A percentile compares a stretch with the other conserved stretches of the same genome.
phyloP scores from a whole-genome alignment of 1,139 yeast species.

The Kodamaea alishanica region DNA sequence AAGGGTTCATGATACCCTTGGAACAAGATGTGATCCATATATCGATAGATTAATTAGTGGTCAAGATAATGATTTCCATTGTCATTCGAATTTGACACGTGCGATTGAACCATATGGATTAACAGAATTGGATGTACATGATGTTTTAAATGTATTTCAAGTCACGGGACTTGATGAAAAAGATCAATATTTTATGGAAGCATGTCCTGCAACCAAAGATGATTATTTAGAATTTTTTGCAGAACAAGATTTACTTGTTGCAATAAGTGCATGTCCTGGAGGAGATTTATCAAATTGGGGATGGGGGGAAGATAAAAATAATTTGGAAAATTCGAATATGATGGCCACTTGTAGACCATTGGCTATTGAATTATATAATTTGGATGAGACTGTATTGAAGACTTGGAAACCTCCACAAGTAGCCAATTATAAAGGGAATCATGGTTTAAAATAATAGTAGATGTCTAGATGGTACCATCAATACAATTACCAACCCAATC shows the following conservation, averaged over 20 bases:
- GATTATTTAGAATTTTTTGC: conserved; percentile 68
- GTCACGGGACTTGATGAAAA: conserved; percentile 63
- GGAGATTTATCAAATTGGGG: conserved; percentile 70
- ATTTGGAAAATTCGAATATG: conserved; percentile 49
- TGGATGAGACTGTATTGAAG: conserved; percentile 42
- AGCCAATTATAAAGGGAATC: conserved; percentile 53
- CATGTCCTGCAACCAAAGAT: conserved; percentile 55
- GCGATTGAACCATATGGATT: conserved; percentile 58
- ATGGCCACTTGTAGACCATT: conserved; percentile 60
- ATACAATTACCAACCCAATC: conserved; percentile 48
- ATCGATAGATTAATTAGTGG: conserved; percentile 62
- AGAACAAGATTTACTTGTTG: conserved; percentile 61
- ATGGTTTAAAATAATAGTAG: conserved; percentile 37
- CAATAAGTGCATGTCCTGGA: conserved; percentile 68
- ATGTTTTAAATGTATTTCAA: conserved; percentile 66
- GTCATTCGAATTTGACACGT: conserved; percentile 61
- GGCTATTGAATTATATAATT: conserved; percentile 55
- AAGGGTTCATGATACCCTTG: conserved; percentile 61
- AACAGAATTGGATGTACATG: conserved; percentile 65
- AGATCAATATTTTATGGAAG: conserved; percentile 69
- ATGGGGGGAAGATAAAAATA: conserved; percentile 57
- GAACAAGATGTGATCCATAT: conserved; percentile 68
- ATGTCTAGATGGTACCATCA: conserved; percentile 46
- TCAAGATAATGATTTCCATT: conserved; percentile 62
- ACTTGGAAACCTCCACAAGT: conserved; percentile 51